These are phyloP conservation scores for Termitomyces sp. DNA, from an alignment of 768 basidiomycete genomes.

Conservation along the genomic window DNA sequence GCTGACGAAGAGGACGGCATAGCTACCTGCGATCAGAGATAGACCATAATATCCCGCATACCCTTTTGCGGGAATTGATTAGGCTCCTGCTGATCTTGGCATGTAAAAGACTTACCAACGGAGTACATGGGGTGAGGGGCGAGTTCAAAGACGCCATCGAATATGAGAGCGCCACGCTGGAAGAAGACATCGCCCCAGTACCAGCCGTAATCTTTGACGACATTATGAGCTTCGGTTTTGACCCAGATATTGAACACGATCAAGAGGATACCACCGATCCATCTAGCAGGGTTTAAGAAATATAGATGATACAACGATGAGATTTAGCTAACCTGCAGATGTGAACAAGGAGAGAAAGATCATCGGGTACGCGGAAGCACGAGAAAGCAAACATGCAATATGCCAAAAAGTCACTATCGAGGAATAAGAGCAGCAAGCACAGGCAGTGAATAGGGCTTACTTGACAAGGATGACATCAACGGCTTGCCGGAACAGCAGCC, in stretches of 20 bases:
- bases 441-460: slow-evolving; percentile 38
- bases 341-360: slow-evolving; percentile 69
- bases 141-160: slow-evolving; percentile 96
- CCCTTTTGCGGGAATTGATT: slow-evolving; percentile 35
- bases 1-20: slow-evolving; percentile 87
- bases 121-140: slow-evolving; percentile 97
- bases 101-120: slow-evolving; percentile 38
- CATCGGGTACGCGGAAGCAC: slow-evolving; percentile 82
- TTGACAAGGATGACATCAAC: slow-evolving; percentile 96
- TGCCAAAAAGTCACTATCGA: slow-evolving; percentile 82
- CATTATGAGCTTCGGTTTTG: slow-evolving; percentile 94
- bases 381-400: slow-evolving; percentile 96
- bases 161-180: slow-evolving; percentile 88
- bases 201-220: slow-evolving; percentile 98
- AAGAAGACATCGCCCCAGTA: slow-evolving; percentile 95
- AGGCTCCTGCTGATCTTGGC: background rate
- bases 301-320: background rate
- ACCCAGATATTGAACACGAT: slow-evolving; percentile 98
- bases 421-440: background rate
- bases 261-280: slow-evolving; percentile 79
- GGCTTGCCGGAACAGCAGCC: slow-evolving; percentile 93
- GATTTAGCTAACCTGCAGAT: slow-evolving; percentile 54
- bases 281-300: slow-evolving; percentile 38
- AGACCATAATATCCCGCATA: slow-evolving; percentile 98
- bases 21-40: slow-evolving; percentile 85